phyloP scores from a whole-genome alignment of 2,329 filamentous ascomycete genomes.

The Lasiodiplodia sp. region DNA sequence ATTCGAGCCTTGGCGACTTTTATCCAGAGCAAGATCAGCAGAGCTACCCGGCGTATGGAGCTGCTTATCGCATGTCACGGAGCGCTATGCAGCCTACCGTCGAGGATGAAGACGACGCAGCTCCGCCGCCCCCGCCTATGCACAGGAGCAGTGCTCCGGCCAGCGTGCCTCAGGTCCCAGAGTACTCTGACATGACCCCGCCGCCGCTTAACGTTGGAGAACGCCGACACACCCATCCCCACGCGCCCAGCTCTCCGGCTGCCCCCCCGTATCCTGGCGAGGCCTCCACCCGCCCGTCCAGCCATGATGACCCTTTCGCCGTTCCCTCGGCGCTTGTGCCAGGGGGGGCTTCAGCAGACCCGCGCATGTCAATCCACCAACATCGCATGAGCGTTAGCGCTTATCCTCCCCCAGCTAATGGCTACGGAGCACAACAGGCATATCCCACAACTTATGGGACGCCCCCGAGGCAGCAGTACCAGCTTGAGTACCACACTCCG shows the following conservation, averaged over 20 bases:
- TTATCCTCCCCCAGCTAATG: constrained; percentile 36
- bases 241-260: constrained; percentile 29
- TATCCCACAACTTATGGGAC: constrained; percentile 32
- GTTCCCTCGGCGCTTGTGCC: constrained; percentile 44
- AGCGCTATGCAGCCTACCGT: constrained; percentile 67
- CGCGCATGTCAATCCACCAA: constrained; percentile 34
- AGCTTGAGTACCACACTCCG: constrained; percentile 43
- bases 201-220: constrained; percentile 45
- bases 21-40: constrained; percentile 24
- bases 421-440: constrained; percentile 34
- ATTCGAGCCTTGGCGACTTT: constrained; percentile 2
- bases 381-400: constrained; percentile 31
- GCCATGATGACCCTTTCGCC: constrained; percentile 28
- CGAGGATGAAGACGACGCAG: constrained; percentile 68
- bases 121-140: constrained; percentile 47
- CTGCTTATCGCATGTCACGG: constrained; percentile 51
- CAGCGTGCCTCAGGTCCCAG: constrained; percentile 33
- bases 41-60: constrained; percentile 24
- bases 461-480: constrained; percentile 37
- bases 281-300: constrained; percentile 2
- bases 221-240: constrained; percentile 44
- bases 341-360: constrained; percentile 33
- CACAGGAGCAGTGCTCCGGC: constrained; percentile 45
- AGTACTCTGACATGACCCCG: constrained; percentile 39
- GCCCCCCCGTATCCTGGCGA: not conserved